Evolutionary conservation across 805 yeast genomes (phyloP), one percentile per base, ranked within the genome.

Genomic region (Maudiozyma serrabonitensis): DNA sequence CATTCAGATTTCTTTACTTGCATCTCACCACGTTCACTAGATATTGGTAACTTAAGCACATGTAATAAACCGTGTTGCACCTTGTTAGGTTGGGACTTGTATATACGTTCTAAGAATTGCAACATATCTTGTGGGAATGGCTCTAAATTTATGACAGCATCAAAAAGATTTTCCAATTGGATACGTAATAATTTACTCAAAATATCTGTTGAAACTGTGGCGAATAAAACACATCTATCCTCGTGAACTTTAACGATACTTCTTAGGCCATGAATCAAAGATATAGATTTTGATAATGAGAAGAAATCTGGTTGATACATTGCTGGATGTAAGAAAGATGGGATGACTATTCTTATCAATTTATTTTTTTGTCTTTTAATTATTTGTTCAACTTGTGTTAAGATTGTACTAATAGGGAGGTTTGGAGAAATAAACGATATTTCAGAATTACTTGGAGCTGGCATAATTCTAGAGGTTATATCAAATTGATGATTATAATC

Each of bases 51-150:
- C 57, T 87, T 86, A 49, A 76, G 64, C 2, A 93, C 71, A 61
- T 91, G 86, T 41, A 91, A 76, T 47, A 89, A 75, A 0, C 98
- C 99, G 60, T 90, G 97, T 56, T 83, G 89, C 26, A 85, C 76
- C 61, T 83, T 84, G 16, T 80, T 70, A 6, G 93, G 91, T 46
- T 67, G 70, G 0, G 68, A 56, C 57, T 79, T 80, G 64, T 84
- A 84, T 0, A 85, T 82, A 49, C 73, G 75, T 57, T 85, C 93
- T 56, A 86, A 71, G 48, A 81, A 71, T 50, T 76, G 79, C 45
- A 77, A 64, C 76, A 85, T 76, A 46, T 78, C 85, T 51, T 87
- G 88, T 53, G 81, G 81, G 67, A 90, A 87, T 1, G 97, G 95
- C 53, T 82, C 86, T 47, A 91, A 67, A 49, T 83, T 84, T 19